Base-by-base conservation (phyloP, 1,139 yeast genomes). In the Blastobotrys serpentis region DNA sequence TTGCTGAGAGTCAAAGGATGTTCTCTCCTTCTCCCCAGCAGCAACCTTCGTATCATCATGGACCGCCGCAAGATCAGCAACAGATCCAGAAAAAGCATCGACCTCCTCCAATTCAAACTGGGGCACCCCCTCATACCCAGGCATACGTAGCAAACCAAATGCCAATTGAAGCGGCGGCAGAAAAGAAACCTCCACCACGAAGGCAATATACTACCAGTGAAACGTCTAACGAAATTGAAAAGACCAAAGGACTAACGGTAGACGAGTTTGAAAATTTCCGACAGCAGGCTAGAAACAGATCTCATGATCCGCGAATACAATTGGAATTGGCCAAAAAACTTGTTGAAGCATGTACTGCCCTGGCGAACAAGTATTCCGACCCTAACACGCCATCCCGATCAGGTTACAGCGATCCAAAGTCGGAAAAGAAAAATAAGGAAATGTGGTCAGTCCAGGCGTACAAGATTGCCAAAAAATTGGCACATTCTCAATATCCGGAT, bases 361-460 rank as follows among this genome's bases (percentile, higher is more conserved):
- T 68, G 26, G 61, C 70, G 1, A 43, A 50, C 34, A 53, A 57
- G 38, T 68, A 67, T 50, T 41, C 61, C 1, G 70, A 67, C 48
- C 65, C 71, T 1, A 49, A 49, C 22, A 67, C 67, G n/a, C 67
- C 65, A 11, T 44, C 52, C 14, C 49, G 48, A 14, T 40, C 45
- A 19, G 44, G 57, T 13, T 54, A 59, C 3, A 65, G 72, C 4
- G 73, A 75, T 11, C 64, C 63, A 43, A 74, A 74, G 46, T 76
- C 75, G 33, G 69, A 77, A 49, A 68, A 69, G 39, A 74, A 74
- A 51, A 82, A 80, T 58, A 71, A 77, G 46, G 78, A 76, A 30
- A 73, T 74, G 18, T 81, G 84, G 65, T 62, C 74, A n/a, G 68
- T 70, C 32, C 81, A 81, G 44, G 80, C 86, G 0, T 68, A 78